phyloP scores from a whole-genome alignment of 352 stramenopile species.

The Peronospora belbahrii region DNA sequence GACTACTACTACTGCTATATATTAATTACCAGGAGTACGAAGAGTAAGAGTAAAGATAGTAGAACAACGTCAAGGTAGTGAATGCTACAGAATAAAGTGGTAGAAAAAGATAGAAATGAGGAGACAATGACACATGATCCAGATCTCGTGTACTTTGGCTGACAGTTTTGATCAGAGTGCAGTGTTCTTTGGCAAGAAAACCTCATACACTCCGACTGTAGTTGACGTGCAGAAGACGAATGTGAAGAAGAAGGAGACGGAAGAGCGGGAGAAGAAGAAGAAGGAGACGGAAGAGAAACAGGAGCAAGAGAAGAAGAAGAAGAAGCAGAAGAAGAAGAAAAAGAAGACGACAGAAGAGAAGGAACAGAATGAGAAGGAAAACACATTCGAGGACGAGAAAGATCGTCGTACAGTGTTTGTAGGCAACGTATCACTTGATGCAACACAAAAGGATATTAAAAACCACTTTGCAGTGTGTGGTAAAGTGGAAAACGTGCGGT shows the following conservation, averaged over 20 bases:
- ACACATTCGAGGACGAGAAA: conserved; percentile 44
- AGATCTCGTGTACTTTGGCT: conserved; percentile 25
- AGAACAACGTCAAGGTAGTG: conserved; percentile 1
- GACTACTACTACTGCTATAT: too few relatives aligned
- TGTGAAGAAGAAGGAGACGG: conserved; percentile 4
- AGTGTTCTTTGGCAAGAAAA: conserved; percentile 61
- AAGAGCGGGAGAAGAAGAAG: conserved; percentile 6
- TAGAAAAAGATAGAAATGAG: conserved; percentile 15
- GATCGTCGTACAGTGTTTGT: conserved; percentile 85
- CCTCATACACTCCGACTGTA: conserved; percentile 30
- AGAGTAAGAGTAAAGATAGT: not conserved
- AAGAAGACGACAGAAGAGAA: conserved; percentile 9
- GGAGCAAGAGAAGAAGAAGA: conserved; percentile 9
- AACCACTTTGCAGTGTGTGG: conserved; percentile 79
- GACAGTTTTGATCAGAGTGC: conserved; percentile 55
- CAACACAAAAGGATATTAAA: conserved; percentile 73
- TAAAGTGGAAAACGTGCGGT: conserved; percentile 76
- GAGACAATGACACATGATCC: conserved; percentile 21
- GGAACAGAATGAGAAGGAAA: conserved; percentile 15
- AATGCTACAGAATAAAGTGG: conserved; percentile 10
- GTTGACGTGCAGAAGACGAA: conserved; percentile 8
- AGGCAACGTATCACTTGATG: conserved; percentile 86
- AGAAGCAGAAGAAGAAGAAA: conserved; percentile 24
- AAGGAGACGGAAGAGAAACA: conserved; percentile 9
- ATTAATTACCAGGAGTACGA: not conserved